Base-by-base conservation (phyloP, 805 yeast species). In the Candida taoyuanica region DNA sequence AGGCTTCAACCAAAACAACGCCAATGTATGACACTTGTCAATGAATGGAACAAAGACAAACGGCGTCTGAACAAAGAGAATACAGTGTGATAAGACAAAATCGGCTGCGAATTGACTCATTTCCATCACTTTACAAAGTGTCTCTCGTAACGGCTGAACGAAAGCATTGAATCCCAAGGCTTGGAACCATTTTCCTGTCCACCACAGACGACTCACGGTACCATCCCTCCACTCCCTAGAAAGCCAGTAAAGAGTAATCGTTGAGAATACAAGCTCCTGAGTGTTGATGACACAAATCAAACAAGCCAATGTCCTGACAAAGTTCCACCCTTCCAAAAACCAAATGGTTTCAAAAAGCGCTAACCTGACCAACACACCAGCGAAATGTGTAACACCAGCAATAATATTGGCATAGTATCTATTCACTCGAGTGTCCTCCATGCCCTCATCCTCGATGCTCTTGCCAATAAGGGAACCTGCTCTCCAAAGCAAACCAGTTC, bases 171-270 rank as follows among this genome's bases (percentile, higher is more conserved):
- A 75, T 0, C 88, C 86, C 31, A 81, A 78, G 0, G 79, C 68
- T 12, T 68, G 69, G 33, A 71, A 52, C 91, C 91, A 83, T 39
- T 70, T 74, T 0, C 89, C 88, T 9, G 85, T 73, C 88, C 89
- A 83, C 86, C 87, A 81, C 3, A 89, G 81, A 26, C 73, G 56
- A 49, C 81, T 84, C 0, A 85, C 62, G 31, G 65, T 70, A 44
- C 73, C 82, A 46, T 71, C 76, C 40, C 68, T 72, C 48, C 71
- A 71, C 51, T 86, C 95, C 33, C 81, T 68, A 7, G 84, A 73
- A 29, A 85, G 56, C 5, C 80, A 46, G 0, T 74, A 32, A 1
- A 74, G 64, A 0, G 76, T 73, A 4, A 77, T 37, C 1, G 70
- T 34, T 39, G 74, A 75, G 53, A 81, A 74, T 5, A 83, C n/a